A percentile compares a stretch with the other conserved stretches of the same genome.
Evolutionary conservation across 495 filamentous ascomycete species (phyloP).

Genomic region (Podospora fimiseda): DNA sequence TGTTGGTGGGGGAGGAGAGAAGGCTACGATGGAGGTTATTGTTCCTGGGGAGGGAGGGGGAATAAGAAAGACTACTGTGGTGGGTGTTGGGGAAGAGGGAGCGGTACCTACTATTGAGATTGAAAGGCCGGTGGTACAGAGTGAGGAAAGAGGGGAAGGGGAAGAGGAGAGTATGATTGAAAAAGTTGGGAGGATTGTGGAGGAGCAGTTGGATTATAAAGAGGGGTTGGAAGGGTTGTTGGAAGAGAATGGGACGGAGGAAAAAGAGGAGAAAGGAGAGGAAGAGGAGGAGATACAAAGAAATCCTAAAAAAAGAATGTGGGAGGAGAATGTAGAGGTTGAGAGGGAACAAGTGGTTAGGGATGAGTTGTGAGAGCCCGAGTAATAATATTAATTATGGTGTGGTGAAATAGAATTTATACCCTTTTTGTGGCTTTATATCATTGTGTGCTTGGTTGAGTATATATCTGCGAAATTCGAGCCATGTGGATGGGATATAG

Average conservation of each 20-base stretch:
- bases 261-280: constrained; percentile 20
- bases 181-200: constrained; percentile 45
- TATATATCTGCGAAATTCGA: too few relatives aligned
- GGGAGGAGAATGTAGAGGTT: constrained; percentile 47
- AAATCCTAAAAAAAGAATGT: constrained; percentile 71
- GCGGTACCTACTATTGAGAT: constrained; percentile 39
- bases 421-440: too few relatives aligned
- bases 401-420: too few relatives aligned
- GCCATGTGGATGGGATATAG: too few relatives aligned
- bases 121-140: constrained; percentile 6
- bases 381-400: too few relatives aligned
- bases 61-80: constrained; percentile 18
- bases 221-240: constrained; percentile 16
- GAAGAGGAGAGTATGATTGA: constrained; percentile 33
- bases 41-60: constrained; percentile 15
- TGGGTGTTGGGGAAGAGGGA: constrained; percentile 44
- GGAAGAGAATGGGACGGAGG: constrained; percentile 18
- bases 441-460: too few relatives aligned
- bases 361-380: constrained; percentile 38
- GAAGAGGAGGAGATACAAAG: constrained; percentile 37
- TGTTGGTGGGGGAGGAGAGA: constrained; percentile 31
- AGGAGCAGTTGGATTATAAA: constrained; percentile 26
- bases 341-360: constrained; percentile 11
- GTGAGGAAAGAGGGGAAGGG: constrained; percentile 7
- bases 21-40: constrained; percentile 25